These are phyloP conservation scores for Strobilomyces dryophilus DNA, from an alignment of 768 basidiomycete species.

Conservation along the genomic window DNA sequence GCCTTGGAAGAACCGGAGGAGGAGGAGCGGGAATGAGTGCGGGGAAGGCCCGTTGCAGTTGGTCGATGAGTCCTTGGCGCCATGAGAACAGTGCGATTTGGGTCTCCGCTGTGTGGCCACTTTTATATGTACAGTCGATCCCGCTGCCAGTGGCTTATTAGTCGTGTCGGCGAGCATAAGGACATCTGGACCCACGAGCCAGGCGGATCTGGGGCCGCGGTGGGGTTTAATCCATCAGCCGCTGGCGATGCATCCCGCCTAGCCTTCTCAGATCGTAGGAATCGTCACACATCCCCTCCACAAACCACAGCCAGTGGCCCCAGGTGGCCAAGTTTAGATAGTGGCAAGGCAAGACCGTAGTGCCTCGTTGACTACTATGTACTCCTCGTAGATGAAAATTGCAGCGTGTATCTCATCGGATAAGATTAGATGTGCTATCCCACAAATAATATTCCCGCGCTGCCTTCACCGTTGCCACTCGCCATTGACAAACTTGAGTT, in stretches of 20 bases:
- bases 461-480: neutral
- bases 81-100: conserved; percentile 34
- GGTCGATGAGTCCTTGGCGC: conserved; percentile 49
- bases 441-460: conserved; percentile 9
- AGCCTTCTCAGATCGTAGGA: neutral
- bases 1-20: conserved; percentile 54
- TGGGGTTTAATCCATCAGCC: conserved; percentile 5
- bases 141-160: conserved; percentile 10
- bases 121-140: conserved; percentile 8
- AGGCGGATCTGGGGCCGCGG: neutral
- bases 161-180: neutral
- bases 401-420: conserved; percentile 1
- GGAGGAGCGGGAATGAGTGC: conserved; percentile 61
- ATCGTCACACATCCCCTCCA: neutral
- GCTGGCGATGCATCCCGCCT: neutral
- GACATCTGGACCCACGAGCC: neutral
- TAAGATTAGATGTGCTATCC: conserved; percentile 15
- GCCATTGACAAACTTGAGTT: neutral
- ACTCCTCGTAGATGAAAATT: neutral
- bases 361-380: neutral
- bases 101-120: conserved; percentile 25
- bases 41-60: conserved; percentile 43
- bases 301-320: neutral
- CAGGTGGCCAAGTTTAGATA: neutral
- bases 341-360: neutral